Base-by-base conservation (phyloP, 345 rosid species). In the Salix purpurea region DNA sequence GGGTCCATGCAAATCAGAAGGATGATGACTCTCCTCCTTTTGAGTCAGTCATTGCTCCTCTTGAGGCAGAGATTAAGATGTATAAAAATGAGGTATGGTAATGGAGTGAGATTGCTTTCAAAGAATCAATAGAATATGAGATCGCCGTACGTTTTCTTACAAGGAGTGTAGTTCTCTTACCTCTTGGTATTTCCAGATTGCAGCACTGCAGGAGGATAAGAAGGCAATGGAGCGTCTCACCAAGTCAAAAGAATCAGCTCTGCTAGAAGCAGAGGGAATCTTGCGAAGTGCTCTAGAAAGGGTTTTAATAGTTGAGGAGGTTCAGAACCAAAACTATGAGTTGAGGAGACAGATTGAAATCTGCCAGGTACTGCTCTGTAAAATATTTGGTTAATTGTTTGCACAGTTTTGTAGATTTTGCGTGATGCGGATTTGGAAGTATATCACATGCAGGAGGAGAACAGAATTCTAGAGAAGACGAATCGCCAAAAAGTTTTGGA, bases 181-280 rank as follows among this genome's bases (percentile, higher is more conserved):
- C 2, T 58, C 14, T 26, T 32, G 64, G 46, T 16, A 18, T 69
- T 71, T 24, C 30, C 79, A 95, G 97, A 80, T 96, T 78, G 90
- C 86, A 54, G 83, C 79, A 5, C 85, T 93, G 23, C 90, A 87
- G 77, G 99, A 93, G 78, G 95, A 96, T 83, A 93, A 88, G 71
- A 92, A 89, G 88, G 99, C 98, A 9, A 77, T 96, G 87, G 97
- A 96, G 80, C 91, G 97, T 19, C 92, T 88, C 16, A 93, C 91
- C 24, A 96, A 88, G 82, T 89, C 99, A 6, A 96, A 96, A 83
- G 97, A 92, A 73, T 72, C 76, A 1, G 97, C 99, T 37, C 83
- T 96, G 78, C 86, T 96, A 21, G 99, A 96, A 86, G 98, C 99
- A 44, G 99, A 93, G 87, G 83, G 82, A 74, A 96, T 96, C 67